Evolutionary conservation across 1,284 basidiomycete species (phyloP), one percentile per base, ranked within the genome.

Genomic region (Cutaneotrichosporon dermatis): DNA sequence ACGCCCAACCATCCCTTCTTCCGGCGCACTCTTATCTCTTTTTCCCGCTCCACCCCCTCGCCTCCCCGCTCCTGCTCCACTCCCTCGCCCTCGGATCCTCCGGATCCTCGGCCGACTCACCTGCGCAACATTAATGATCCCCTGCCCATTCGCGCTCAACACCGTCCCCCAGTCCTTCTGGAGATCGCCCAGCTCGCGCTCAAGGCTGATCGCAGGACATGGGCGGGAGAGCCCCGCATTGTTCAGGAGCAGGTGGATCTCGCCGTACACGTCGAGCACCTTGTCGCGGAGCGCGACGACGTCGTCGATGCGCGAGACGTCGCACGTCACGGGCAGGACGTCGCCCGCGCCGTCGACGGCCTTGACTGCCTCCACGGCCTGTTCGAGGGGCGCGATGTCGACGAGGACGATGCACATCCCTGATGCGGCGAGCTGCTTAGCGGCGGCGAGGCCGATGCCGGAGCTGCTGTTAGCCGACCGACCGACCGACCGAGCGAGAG

Each of bases 241-340:
- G 81, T 93, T 93, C 82, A 94, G 80, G 58, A 96, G 82, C 59
- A 96, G 85, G 40, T 88, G 86, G 61, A 93, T 89, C 86, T 94
- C 90, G 71, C 90, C 90, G 84, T 90, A 92, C 51, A 83, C 81
- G 75, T 94, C 92, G 75, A 92, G 88, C 46, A 92, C 89, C 75
- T 80, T 85, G 62, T 92, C 90, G 65, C 84, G 83, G 67, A 93
- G 80, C 41, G 77, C 81, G 59, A 84, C 80, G 59, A 93, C 89
- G 54, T 91, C 82, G 13, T 84, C 84, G 51, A 90, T 75, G 68
- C 86, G 83, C 69, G 85, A 83, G 16, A 93, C 91, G 76, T 94
- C 90, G 51, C 88, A 89, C 42, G 84, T 84, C n/a, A 89, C 80
- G 51, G 79, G 74, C 15, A 86, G 56, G 15, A 77, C 74, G 48